phyloP scores from a whole-genome alignment of 257 asterid genomes.

The Anisodus acutangulus region DNA sequence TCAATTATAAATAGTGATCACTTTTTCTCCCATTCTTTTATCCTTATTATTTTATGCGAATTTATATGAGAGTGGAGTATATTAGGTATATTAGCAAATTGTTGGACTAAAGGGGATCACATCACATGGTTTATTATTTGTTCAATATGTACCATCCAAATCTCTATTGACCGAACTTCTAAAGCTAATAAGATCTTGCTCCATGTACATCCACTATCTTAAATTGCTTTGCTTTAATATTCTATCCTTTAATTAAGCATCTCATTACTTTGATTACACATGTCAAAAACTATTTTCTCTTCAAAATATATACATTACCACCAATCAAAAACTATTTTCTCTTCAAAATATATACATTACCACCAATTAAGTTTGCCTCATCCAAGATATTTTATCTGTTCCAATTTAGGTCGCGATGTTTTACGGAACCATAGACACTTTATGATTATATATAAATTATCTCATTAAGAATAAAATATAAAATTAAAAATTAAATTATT shows the following conservation, averaged over 20 bases:
- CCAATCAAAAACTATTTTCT: not conserved
- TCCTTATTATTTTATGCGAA: not conserved
- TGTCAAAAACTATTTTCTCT: not conserved
- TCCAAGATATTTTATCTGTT: not conserved
- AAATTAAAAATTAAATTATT: too few relatives aligned
- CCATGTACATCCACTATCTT: not conserved
- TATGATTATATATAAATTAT: too few relatives aligned
- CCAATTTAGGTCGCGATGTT: not conserved
- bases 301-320: not conserved
- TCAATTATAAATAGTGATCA: not conserved
- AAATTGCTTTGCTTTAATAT: not conserved
- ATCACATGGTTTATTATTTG: slow-evolving; percentile 17
- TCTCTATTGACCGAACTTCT: slow-evolving; percentile 8
- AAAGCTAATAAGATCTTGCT: not conserved
- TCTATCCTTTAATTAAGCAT: not conserved
- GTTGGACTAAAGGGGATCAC: not conserved
- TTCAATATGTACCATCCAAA: slow-evolving; percentile 18
- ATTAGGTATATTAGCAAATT: not conserved
- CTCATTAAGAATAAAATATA: not conserved
- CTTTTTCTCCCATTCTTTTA: not conserved
- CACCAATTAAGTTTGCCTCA: not conserved
- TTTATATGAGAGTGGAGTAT: not conserved
- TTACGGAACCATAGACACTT: not conserved
- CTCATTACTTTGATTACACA: not conserved
- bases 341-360: not conserved